A percentile compares a stretch with the other conserved stretches of the same genome.
phyloP scores from a whole-genome alignment of 768 basidiomycete genomes.

The Trametes cubensis region DNA sequence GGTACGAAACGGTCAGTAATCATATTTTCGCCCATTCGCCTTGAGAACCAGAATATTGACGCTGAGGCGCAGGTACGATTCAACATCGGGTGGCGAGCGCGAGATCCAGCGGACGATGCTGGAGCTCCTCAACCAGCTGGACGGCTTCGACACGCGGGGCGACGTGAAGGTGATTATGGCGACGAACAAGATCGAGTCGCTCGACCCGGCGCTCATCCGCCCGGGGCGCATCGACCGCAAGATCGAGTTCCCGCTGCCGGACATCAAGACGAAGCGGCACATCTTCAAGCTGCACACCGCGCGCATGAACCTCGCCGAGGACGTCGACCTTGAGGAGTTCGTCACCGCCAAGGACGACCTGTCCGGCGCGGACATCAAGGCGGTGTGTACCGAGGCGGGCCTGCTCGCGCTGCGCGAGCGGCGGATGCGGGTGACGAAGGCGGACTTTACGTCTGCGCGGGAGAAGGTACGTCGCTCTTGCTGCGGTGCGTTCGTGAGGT shows the following conservation, averaged over 20 bases:
- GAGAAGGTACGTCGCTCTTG: slow-evolving; percentile 71
- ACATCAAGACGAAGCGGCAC: slow-evolving; percentile 98
- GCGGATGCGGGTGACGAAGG: slow-evolving; percentile 91
- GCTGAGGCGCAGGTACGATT: slow-evolving; percentile 75
- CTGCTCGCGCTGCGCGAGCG: slow-evolving; percentile 91
- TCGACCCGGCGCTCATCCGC: slow-evolving; percentile 97
- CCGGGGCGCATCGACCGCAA: slow-evolving; percentile 99
- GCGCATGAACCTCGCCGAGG: slow-evolving; percentile 85
- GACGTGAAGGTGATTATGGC: slow-evolving; percentile 99
- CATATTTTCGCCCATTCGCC: background rate
- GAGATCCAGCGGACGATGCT: slow-evolving; percentile 99
- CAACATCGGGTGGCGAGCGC: slow-evolving; percentile 96
- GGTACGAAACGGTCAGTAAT: slow-evolving; percentile 90
- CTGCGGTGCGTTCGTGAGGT: slow-evolving; percentile 14
- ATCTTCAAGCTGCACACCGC: slow-evolving; percentile 98
- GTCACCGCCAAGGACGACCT: slow-evolving; percentile 95
- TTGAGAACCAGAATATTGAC: background rate
- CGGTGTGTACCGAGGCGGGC: slow-evolving; percentile 98
- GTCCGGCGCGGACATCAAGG: slow-evolving; percentile 98
- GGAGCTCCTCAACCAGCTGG: slow-evolving; percentile 96
- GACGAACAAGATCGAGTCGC: slow-evolving; percentile 94
- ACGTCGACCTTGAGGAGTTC: slow-evolving; percentile 95
- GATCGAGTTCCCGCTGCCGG: slow-evolving; percentile 97
- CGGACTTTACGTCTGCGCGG: slow-evolving; percentile 85
- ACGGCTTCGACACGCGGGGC: slow-evolving; percentile 99